These are phyloP conservation scores for Mycena leptocephala DNA, from an alignment of 768 basidiomycete species.

Conservation along the genomic window DNA sequence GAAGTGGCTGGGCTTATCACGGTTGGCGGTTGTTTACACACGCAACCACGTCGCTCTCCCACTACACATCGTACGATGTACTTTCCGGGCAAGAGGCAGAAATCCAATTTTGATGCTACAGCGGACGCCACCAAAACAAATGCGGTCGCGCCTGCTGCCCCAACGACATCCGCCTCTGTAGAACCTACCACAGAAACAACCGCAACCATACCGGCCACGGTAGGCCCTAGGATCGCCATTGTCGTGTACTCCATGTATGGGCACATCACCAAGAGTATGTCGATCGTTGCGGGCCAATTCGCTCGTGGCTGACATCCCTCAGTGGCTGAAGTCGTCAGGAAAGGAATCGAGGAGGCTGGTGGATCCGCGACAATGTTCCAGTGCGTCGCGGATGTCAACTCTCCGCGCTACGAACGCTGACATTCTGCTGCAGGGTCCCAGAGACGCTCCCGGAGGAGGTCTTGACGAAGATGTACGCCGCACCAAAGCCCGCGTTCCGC, in stretches of 20 bases:
- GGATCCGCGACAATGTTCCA: slow-evolving; percentile 69
- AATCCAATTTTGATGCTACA: slow-evolving; percentile 21
- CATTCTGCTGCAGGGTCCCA: slow-evolving; percentile 66
- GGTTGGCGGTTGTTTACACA: no score
- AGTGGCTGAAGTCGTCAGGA: slow-evolving; percentile 76
- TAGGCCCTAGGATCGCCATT: slow-evolving; percentile 73
- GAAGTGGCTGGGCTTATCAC: no score
- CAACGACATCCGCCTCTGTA: neutral
- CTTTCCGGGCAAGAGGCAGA: slow-evolving; percentile 26
- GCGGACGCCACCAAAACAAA: neutral
- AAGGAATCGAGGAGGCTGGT: slow-evolving; percentile 65
- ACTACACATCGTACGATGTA: no score
- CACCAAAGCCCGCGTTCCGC: slow-evolving; percentile 81
- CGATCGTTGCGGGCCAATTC: neutral
- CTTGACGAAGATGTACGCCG: slow-evolving; percentile 78
- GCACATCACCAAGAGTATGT: slow-evolving; percentile 76
- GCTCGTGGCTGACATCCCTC: slow-evolving; percentile 15
- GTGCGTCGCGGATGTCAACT: slow-evolving; percentile 55
- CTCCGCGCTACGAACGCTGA: neutral
- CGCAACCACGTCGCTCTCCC: no score
- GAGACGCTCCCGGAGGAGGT: slow-evolving; percentile 86
- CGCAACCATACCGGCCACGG: slow-evolving; percentile 46
- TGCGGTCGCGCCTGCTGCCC: neutral
- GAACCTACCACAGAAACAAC: neutral
- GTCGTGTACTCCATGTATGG: slow-evolving; percentile 82